Base-by-base conservation (phyloP, 345 rosid species). In the Hibiscus mutabilis region DNA sequence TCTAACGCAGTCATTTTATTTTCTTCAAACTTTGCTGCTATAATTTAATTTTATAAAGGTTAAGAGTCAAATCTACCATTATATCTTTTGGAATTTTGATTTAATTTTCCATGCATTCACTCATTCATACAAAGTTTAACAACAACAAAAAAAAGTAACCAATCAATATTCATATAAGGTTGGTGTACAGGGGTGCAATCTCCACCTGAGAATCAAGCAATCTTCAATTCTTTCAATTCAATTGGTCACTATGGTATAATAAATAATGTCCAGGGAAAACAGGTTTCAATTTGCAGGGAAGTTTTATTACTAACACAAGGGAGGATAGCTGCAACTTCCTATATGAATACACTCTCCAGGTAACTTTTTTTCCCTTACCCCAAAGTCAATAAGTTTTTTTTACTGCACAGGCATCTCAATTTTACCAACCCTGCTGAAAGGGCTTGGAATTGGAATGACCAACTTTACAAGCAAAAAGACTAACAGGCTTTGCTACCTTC, bases 151-250 rank as follows among this genome's bases (percentile, higher is more conserved):
- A n/a, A n/a, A n/a, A 49, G 55, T 4, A 49, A 49, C 16, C 55
- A 49, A 16, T 49, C 55, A 16, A 15, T 16, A 49, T 16, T 16
- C 15, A 49, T 49, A 49, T 18, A 16, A 51, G 19, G 56, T 51
- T 59, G 14, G 27, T 59, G 19, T 59, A 59, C 21, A 60, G 51
- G n/a, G n/a, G n/a, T 49, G 55, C 74, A 70, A 59, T 60, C 70
- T 60, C 55, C 69, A 25, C 70, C 42, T 11, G 65, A 42, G 73
- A 52, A 71, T 51, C 77, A 74, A 27, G 53, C 57, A n/a, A 47
- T 53, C 74, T 69, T 64, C 68, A 73, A 29, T 29, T 44, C 81
- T 75, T 69, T 64, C 72, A 53, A 49, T 76, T 69, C 72, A 74
- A 65, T 65, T 65, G 69, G 53, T 64, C 33, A 21, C 33, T 71